A percentile compares a stretch with the other conserved stretches of the same genome.
phyloP scores from a whole-genome alignment of 2,329 filamentous ascomycete species.

The Pseudocercospora eumusae region DNA sequence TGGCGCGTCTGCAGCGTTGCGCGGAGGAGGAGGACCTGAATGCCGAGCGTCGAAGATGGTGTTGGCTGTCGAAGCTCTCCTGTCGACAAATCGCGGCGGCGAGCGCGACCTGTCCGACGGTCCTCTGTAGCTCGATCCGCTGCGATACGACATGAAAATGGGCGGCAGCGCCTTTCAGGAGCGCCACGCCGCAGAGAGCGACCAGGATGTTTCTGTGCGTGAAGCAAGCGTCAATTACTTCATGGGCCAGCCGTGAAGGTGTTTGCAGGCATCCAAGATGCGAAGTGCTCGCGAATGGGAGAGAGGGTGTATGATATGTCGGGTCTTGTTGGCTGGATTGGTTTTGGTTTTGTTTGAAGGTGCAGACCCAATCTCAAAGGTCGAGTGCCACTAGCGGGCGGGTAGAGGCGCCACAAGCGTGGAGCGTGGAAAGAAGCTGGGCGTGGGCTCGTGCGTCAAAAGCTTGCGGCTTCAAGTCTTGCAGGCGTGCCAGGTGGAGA shows the following conservation, averaged over 20 bases:
- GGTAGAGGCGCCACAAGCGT: conserved; percentile 10
- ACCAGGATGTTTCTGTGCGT: conserved; percentile 12
- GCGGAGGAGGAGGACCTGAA: conserved; percentile 27
- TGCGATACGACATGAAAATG: conserved; percentile 29
- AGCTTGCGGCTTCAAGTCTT: conserved; percentile 18
- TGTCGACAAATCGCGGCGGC: conserved; percentile 68
- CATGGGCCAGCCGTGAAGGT: conserved; percentile 9
- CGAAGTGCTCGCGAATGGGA: background rate
- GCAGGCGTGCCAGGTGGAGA: conserved; percentile 25
- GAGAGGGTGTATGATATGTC: background rate
- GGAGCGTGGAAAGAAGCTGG: background rate
- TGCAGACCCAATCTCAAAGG: conserved; percentile 17
- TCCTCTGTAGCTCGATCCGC: conserved; percentile 29
- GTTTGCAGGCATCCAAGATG: background rate
- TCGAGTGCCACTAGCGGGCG: conserved; percentile 13
- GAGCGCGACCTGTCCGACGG: conserved; percentile 67
- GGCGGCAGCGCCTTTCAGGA: conserved; percentile 14
- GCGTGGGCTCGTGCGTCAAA: conserved; percentile 1
- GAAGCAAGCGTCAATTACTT: conserved; percentile 6
- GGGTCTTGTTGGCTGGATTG: conserved; percentile 4
- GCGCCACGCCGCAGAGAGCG: conserved; percentile 11
- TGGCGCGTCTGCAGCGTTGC: conserved; percentile 62
- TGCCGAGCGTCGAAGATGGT: conserved; percentile 34
- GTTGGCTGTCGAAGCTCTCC: conserved; percentile 63
- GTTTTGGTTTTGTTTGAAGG: conserved; percentile 9